phyloP scores from a whole-genome alignment of 2,329 filamentous ascomycete species.

The Claviceps africana region DNA sequence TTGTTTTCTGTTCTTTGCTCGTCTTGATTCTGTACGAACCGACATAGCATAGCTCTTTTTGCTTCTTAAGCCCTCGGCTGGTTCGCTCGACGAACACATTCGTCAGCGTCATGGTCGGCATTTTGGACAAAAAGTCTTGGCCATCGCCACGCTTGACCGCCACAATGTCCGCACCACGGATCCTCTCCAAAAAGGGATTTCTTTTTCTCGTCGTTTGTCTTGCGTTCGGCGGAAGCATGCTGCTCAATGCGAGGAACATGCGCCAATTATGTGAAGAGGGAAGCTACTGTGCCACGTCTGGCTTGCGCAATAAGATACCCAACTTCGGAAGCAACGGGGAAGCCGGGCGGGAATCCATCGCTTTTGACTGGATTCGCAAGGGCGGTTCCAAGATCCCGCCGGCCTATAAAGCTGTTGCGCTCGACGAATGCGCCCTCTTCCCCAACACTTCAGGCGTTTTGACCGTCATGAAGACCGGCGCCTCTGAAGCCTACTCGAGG shows the following conservation, averaged over 20 bases:
- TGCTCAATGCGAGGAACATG: constrained; percentile 20
- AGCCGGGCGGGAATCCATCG: neutral
- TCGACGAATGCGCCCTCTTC: constrained; percentile 23
- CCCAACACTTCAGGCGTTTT: constrained; percentile 32
- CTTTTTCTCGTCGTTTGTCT: constrained; percentile 14
- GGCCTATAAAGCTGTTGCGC: constrained; percentile 7
- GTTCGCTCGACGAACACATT: neutral
- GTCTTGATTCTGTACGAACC: too few relatives aligned
- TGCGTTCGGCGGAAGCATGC: constrained; percentile 17
- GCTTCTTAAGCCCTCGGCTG: too few relatives aligned
- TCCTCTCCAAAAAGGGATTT: constrained; percentile 17
- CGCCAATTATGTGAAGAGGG: constrained; percentile 16
- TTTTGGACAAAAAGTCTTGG: constrained; percentile 5
- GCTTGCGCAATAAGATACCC: constrained; percentile 4
- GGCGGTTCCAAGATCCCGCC: neutral
- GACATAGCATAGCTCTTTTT: too few relatives aligned
- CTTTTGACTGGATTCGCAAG: neutral
- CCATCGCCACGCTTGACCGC: neutral
- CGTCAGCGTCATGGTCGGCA: neutral
- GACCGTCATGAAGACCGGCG: constrained; percentile 44
- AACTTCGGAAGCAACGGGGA: neutral
- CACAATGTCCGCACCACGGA: constrained; percentile 11
- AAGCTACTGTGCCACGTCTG: constrained; percentile 12
- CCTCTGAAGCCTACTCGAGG: constrained; percentile 36
- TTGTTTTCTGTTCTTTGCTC: too few relatives aligned